phyloP scores from a whole-genome alignment of 2,329 filamentous ascomycete genomes.

The Phaeophleospora eucalypticola region DNA sequence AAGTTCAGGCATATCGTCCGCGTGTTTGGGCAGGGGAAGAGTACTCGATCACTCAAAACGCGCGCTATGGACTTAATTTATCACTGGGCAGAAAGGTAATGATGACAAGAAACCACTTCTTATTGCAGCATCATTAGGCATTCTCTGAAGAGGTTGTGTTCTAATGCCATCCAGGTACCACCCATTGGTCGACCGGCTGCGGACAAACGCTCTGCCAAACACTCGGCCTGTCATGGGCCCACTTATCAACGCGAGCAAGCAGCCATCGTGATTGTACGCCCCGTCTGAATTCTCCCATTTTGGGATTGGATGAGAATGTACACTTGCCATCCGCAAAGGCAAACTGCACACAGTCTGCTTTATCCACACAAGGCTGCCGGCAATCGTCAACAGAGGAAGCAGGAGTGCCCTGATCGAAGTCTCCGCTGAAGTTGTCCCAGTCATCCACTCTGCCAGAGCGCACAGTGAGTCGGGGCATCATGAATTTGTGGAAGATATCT shows the following conservation, averaged over 20 bases:
- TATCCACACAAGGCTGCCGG: conserved; percentile 10
- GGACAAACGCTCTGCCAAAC: no score
- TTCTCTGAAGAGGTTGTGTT: no score
- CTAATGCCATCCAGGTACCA: no score
- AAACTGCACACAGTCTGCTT: conserved; percentile 15
- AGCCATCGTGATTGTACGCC: conserved; percentile 17
- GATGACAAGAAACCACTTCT: no score
- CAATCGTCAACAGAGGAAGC: conserved; percentile 12
- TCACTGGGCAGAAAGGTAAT: no score
- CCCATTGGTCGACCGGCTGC: no score
- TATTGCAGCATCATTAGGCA: no score
- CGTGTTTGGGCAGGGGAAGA: no score
- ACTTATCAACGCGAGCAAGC: conserved; percentile 14
- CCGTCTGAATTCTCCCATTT: conserved; percentile 10
- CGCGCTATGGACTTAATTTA: no score
- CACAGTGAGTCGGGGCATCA: conserved; percentile 22
- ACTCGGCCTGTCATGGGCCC: conserved; percentile 7
- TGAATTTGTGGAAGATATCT: conserved; percentile 24
- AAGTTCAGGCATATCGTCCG: no score
- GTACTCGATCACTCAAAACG: no score
- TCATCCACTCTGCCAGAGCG: conserved; percentile 18
- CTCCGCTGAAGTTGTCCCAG: conserved; percentile 28
- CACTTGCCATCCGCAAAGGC: conserved; percentile 13
- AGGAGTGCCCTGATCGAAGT: conserved; percentile 1
- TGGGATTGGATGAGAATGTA: conserved; percentile 10